Conservation (phyloP, 1,284 basidiomycete species). For the Phlebopus sp. region DNA sequence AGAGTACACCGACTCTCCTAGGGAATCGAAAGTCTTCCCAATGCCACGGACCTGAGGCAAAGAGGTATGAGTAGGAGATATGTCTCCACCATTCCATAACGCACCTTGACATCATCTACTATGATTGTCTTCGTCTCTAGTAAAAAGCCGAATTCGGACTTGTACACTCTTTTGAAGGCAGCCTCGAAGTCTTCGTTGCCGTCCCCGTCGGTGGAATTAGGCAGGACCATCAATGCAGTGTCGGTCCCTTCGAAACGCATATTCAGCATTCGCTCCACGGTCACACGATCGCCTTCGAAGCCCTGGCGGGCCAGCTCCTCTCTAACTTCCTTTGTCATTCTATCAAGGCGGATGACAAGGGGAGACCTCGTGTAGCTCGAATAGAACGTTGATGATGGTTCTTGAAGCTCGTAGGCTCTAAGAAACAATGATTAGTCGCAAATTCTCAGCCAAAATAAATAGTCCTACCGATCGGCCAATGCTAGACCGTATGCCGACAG, state of each 20-base stretch:
- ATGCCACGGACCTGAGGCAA: slow-evolving; percentile 61
- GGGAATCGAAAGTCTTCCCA: slow-evolving; percentile 85
- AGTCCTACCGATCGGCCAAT: slow-evolving; percentile 69
- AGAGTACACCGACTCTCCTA: slow-evolving; percentile 77
- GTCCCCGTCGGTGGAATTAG: slow-evolving; percentile 49
- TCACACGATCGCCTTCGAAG: slow-evolving; percentile 69
- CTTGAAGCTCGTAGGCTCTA: slow-evolving; percentile 83
- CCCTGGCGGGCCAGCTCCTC: slow-evolving; percentile 75
- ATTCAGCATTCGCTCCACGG: slow-evolving; percentile 81
- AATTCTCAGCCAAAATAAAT: background rate
- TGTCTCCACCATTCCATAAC: background rate
- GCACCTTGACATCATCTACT: slow-evolving; percentile 89
- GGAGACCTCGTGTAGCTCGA: slow-evolving; percentile 49
- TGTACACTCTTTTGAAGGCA: slow-evolving; percentile 78
- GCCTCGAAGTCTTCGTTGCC: slow-evolving; percentile 73
- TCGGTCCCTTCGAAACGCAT: slow-evolving; percentile 93
- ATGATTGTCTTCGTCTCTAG: slow-evolving; percentile 75
- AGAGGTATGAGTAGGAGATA: slow-evolving; percentile 1
- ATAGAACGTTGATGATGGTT: slow-evolving; percentile 80
- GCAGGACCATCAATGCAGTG: slow-evolving; percentile 86
- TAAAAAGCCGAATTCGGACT: slow-evolving; percentile 89
- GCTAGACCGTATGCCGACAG: slow-evolving; percentile 79
- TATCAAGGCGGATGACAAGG: slow-evolving; percentile 66
- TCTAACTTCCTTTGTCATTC: slow-evolving; percentile 60
- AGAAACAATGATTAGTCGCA: slow-evolving; percentile 1